Evolutionary conservation across 441 rosid genomes (phyloP).

Genomic region (Bocquillonia castaneifolia): DNA sequence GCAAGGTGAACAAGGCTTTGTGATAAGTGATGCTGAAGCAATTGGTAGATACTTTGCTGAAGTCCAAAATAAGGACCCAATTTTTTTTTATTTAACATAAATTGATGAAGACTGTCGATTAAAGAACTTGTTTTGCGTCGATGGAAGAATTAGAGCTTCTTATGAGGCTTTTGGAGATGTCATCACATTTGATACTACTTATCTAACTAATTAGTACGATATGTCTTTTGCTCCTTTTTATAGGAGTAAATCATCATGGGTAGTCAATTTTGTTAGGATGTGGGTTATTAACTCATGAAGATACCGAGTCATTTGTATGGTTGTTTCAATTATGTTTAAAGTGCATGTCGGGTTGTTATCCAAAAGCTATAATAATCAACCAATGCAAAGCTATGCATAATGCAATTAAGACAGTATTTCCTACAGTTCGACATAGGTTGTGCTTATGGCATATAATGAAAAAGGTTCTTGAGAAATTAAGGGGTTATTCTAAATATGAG

Average conservation of each 20-base stretch:
- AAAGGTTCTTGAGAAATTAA: no score
- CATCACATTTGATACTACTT: slow-evolving; percentile 1
- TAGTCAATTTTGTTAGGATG: no score
- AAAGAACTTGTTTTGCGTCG: neutral
- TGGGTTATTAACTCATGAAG: no score
- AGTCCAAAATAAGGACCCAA: neutral
- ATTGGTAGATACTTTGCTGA: neutral
- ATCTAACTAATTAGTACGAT: neutral
- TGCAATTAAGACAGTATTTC: no score
- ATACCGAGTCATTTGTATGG: no score
- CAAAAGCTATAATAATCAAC: no score
- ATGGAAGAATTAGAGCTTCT: neutral
- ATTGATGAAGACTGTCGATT: neutral
- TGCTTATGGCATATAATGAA: no score
- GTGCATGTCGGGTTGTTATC: no score
- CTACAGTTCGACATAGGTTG: no score
- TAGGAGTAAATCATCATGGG: neutral
- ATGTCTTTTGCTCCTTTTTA: slow-evolving; percentile 2
- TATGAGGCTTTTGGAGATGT: neutral
- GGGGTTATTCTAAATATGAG: no score
- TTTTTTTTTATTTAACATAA: neutral
- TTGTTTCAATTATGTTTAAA: no score
- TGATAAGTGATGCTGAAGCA: neutral
- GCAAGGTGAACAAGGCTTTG: neutral
- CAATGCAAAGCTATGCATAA: no score